phyloP scores from a whole-genome alignment of 352 stramenopile genomes.

The Phytophthora parvispora region DNA sequence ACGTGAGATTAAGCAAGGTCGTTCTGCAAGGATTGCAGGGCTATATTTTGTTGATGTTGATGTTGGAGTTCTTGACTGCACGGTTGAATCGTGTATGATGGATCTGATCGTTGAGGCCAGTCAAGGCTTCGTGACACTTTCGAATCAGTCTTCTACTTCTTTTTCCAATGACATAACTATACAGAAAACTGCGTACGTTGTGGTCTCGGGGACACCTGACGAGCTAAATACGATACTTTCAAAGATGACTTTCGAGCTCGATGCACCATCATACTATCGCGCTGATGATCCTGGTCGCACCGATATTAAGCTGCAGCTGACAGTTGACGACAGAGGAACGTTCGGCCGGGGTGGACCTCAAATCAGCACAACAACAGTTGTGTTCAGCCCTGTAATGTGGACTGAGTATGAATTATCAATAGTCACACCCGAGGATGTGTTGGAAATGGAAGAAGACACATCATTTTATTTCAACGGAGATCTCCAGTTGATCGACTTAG shows the following conservation, averaged over 20 bases:
- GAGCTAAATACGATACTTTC: constrained; percentile 55
- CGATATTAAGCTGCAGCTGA: constrained; percentile 59
- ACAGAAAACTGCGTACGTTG: constrained; percentile 33
- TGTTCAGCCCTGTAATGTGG: constrained; percentile 43
- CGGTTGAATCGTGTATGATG: constrained; percentile 43
- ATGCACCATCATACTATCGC: constrained; percentile 32
- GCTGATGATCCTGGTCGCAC: constrained; percentile 24
- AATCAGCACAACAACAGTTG: constrained; percentile 41
- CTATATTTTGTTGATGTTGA: constrained; percentile 66
- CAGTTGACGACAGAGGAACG: constrained; percentile 64
- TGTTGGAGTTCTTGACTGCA: constrained; percentile 24
- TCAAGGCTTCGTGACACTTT: constrained; percentile 49
- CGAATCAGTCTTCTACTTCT: constrained; percentile 14
- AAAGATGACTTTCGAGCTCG: constrained; percentile 60
- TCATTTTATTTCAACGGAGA: constrained; percentile 37
- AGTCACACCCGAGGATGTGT: constrained; percentile 29
- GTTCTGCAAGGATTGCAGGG: constrained; percentile 42
- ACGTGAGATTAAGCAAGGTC: constrained; percentile 30
- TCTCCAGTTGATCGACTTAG: constrained; percentile 40
- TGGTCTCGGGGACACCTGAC: constrained; percentile 39
- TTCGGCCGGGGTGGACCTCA: constrained; percentile 61
- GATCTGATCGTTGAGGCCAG: constrained; percentile 66
- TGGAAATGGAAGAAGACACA: constrained; percentile 54
- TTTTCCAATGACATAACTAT: constrained; percentile 26
- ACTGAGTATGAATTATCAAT: constrained; percentile 35